phyloP scores from a whole-genome alignment of 1,284 basidiomycete species.

The Boletus mariae region DNA sequence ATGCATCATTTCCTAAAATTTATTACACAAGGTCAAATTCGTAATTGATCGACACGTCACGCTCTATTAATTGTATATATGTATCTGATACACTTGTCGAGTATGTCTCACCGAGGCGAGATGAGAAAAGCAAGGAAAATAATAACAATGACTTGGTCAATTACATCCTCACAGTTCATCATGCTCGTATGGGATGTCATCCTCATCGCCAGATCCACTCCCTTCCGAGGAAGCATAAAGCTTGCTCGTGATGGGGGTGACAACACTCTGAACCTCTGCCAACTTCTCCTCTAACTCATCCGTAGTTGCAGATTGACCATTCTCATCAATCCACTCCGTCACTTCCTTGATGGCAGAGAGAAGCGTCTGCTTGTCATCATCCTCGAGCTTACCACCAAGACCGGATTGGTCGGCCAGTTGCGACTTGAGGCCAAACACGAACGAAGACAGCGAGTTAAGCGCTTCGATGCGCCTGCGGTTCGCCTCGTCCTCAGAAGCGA shows the following conservation, averaged over 20 bases:
- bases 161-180: slow-evolving; percentile 54
- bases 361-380: slow-evolving; percentile 88
- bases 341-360: slow-evolving; percentile 83
- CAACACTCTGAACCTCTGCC: slow-evolving; percentile 66
- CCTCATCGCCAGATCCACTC: slow-evolving; percentile 45
- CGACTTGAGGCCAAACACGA: slow-evolving; percentile 81
- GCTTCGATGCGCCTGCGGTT: slow-evolving; percentile 88
- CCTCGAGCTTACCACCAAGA: slow-evolving; percentile 84
- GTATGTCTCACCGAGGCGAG: background rate
- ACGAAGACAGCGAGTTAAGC: slow-evolving; percentile 73
- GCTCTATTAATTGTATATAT: slow-evolving; percentile 8
- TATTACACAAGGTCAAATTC: too few relatives aligned
- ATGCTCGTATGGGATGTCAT: slow-evolving; percentile 57
- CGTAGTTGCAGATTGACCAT: slow-evolving; percentile 71
- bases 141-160: slow-evolving; percentile 13
- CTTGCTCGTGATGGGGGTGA: slow-evolving; percentile 78
- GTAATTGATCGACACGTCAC: background rate
- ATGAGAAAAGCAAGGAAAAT: background rate
- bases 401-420: slow-evolving; percentile 87
- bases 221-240: slow-evolving; percentile 56
- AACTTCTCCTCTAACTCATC: slow-evolving; percentile 94
- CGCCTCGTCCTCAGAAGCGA: slow-evolving; percentile 81
- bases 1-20: background rate
- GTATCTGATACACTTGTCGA: slow-evolving; percentile 3
- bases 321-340: slow-evolving; percentile 87